These are phyloP conservation scores for Boechera retrofracta DNA, from an alignment of 345 rosid species.

Conservation along the genomic window DNA sequence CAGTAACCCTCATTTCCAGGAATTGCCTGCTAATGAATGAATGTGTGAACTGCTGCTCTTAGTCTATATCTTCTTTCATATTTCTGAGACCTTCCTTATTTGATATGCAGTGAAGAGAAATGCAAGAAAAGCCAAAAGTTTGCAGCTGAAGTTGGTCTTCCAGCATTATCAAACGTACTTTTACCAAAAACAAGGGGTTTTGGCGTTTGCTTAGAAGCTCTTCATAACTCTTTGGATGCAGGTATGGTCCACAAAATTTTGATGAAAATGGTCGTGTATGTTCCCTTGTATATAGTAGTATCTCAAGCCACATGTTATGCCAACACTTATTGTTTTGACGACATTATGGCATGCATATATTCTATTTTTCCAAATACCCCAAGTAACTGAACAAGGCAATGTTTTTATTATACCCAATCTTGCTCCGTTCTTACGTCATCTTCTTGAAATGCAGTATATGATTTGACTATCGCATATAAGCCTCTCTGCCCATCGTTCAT, in stretches of 20 bases:
- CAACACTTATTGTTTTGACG: neutral
- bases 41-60: slow-evolving; percentile 18
- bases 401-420: neutral
- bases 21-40: slow-evolving; percentile 23
- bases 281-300: neutral
- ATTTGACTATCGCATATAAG: slow-evolving; percentile 77
- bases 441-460: slow-evolving; percentile 67
- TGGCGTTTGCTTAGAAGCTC: slow-evolving; percentile 66
- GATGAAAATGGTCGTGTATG: neutral
- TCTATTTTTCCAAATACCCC: neutral
- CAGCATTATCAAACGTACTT: slow-evolving; percentile 68
- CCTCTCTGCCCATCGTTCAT: slow-evolving; percentile 67
- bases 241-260: slow-evolving; percentile 47
- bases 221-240: slow-evolving; percentile 68
- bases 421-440: slow-evolving; percentile 4
- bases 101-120: slow-evolving; percentile 68
- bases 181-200: slow-evolving; percentile 83
- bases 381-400: slow-evolving; percentile 4
- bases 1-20: neutral
- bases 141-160: slow-evolving; percentile 79
- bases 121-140: slow-evolving; percentile 64
- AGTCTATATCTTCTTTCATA: slow-evolving; percentile 4
- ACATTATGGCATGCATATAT: neutral
- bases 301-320: neutral
- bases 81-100: slow-evolving; percentile 23